Conservation (phyloP, 192 early-diverging fungal genomes). For the Phlyctochytrium arcticum region DNA sequence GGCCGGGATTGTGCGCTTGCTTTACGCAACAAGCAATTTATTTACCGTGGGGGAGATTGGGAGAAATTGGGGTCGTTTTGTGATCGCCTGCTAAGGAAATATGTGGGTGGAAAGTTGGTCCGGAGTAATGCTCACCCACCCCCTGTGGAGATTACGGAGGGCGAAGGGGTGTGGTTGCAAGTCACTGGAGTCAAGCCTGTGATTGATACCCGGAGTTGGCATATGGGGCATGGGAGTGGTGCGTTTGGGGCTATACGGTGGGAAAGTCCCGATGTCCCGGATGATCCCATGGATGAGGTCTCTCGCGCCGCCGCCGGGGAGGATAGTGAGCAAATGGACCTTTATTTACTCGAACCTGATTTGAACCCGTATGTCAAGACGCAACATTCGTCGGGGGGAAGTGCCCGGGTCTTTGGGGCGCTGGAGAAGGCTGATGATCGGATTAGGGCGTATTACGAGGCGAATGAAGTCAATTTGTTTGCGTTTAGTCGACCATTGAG, state of each 20-base stretch:
- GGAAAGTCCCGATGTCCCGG: constrained; percentile 12
- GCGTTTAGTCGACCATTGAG: constrained; percentile 61
- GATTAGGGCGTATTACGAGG: constrained; percentile 59
- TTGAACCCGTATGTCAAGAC: constrained; percentile 23
- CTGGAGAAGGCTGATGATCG: constrained; percentile 1
- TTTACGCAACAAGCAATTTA: constrained; percentile 60
- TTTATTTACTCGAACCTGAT: constrained; percentile 38
- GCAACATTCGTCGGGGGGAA: background rate
- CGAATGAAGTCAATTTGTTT: constrained; percentile 64
- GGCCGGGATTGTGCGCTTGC: constrained; percentile 52
- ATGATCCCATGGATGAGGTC: too few species aligned
- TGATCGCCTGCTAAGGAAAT: constrained; percentile 65
- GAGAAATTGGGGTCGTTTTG: constrained; percentile 69
- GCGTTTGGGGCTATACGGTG: constrained; percentile 20
- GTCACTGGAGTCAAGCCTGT: constrained; percentile 67
- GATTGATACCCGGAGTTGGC: constrained; percentile 37
- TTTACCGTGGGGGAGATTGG: constrained; percentile 70
- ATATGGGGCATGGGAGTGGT: constrained; percentile 20
- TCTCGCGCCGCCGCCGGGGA: too few species aligned
- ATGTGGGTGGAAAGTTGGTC: constrained; percentile 50
- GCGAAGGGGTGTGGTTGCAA: constrained; percentile 58
- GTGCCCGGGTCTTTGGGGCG: background rate
- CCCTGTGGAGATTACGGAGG: constrained; percentile 42
- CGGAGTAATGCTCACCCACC: constrained; percentile 16
- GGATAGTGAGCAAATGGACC: too few species aligned